Evolutionary conservation across 495 filamentous ascomycete genomes (phyloP).

Genomic region (Cudoniella acicularis): DNA sequence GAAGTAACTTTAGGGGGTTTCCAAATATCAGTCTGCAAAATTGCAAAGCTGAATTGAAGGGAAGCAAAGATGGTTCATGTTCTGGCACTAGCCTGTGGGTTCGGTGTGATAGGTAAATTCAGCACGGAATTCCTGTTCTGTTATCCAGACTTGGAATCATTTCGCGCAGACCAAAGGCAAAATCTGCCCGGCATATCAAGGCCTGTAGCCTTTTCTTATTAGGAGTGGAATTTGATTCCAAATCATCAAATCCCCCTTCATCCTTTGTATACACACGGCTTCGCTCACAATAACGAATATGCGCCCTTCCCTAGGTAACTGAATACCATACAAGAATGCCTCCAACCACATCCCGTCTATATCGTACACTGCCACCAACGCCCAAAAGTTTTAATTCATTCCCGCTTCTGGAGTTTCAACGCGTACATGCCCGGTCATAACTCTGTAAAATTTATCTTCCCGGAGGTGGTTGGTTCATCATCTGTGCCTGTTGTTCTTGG

Average conservation of each 20-base stretch:
- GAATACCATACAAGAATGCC: neutral
- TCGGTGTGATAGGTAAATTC: no score
- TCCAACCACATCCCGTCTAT: neutral
- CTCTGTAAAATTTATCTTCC: slow-evolving; percentile 9
- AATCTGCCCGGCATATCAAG: no score
- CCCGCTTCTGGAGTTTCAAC: no score
- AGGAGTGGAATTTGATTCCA: neutral
- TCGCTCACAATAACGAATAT: neutral
- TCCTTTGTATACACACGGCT: neutral
- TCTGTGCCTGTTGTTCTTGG: slow-evolving; percentile 87
- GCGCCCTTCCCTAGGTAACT: neutral
- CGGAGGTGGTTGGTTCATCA: slow-evolving; percentile 48
- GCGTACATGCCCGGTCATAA: neutral
- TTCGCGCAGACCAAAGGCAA: no score
- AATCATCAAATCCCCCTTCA: neutral
- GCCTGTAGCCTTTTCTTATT: neutral
- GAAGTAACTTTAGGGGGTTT: no score
- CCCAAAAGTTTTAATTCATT: neutral
- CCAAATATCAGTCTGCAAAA: no score
- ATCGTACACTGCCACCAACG: neutral
- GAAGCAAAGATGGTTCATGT: no score
- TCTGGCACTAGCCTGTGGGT: no score
- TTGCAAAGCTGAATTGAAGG: no score
- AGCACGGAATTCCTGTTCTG: no score
- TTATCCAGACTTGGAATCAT: no score